A percentile compares a stretch with the other conserved stretches of the same genome.
Conservation (phyloP, 352 stramenopile genomes). For the Poterioochromonas sp. region DNA sequence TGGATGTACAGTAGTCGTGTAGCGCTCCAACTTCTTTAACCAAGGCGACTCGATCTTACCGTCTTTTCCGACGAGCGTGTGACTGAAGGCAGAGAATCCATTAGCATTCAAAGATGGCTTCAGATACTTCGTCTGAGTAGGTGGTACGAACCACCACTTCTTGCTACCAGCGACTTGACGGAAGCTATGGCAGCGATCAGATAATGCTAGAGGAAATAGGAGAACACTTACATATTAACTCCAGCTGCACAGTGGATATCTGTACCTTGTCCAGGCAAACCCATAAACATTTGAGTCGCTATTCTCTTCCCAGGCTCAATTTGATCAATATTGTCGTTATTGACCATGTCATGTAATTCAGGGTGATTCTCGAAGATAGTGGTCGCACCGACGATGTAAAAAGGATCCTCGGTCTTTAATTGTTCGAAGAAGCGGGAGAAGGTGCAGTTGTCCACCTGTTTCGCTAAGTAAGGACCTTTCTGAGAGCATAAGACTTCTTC, state of each 20-base stretch:
- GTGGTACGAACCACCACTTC: constrained; percentile 24
- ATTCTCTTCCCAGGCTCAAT: background rate
- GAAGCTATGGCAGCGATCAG: background rate
- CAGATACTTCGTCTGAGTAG: background rate
- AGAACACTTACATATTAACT: constrained; percentile 4
- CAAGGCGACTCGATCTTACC: background rate
- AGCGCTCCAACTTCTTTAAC: constrained; percentile 2
- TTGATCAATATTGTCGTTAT: background rate
- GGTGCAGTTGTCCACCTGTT: background rate
- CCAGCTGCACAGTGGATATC: constrained; percentile 13
- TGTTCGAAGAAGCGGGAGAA: background rate
- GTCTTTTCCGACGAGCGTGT: background rate
- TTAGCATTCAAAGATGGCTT: background rate
- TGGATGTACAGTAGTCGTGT: background rate
- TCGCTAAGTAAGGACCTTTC: background rate
- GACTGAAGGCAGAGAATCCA: constrained; percentile 1
- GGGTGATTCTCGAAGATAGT: background rate
- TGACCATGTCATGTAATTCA: background rate
- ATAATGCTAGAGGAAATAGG: background rate
- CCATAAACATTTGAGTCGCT: constrained; percentile 12
- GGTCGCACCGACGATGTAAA: background rate
- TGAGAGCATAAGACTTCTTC: background rate
- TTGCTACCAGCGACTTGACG: background rate
- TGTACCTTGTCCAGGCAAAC: background rate
- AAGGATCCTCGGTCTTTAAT: background rate